phyloP scores from a whole-genome alignment of 225 moss, liverwort and hornwort species.

The Marchantia polymorpha region DNA sequence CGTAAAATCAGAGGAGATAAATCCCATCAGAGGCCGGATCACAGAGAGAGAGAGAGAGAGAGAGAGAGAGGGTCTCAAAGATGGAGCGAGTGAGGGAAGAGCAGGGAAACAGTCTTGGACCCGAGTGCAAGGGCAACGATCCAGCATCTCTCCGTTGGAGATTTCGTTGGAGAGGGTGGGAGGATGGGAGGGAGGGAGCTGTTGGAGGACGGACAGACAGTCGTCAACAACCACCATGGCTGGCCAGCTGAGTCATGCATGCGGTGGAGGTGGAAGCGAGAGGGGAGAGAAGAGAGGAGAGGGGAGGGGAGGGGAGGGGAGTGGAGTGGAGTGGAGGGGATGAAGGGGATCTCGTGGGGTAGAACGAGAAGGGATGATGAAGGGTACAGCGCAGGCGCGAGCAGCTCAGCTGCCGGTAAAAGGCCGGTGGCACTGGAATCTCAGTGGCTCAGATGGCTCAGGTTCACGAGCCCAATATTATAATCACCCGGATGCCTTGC shows the following conservation, averaged over 20 bases:
- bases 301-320: neutral
- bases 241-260: constrained; percentile 1
- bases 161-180: neutral
- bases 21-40: too few species aligned
- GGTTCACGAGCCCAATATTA: neutral
- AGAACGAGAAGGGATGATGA: neutral
- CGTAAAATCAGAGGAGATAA: too few species aligned
- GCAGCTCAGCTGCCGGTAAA: neutral
- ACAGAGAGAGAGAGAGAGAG: too few species aligned
- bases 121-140: too few species aligned
- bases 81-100: too few species aligned
- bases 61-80: too few species aligned
- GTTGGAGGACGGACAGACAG: neutral
- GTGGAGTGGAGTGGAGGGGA: neutral
- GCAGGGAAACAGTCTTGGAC: too few species aligned
- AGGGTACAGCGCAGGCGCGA: neutral
- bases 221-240: neutral
- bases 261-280: neutral
- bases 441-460: neutral
- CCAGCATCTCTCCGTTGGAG: neutral
- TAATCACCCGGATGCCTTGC: neutral
- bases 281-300: neutral
- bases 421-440: neutral
- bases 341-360: neutral
- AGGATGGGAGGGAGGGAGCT: neutral